Percentiles rank a stretch among this genome's conserved stretches.
phyloP scores from a whole-genome alignment of 176 grass and related monocot species.

The Panicum miliaceum region DNA sequence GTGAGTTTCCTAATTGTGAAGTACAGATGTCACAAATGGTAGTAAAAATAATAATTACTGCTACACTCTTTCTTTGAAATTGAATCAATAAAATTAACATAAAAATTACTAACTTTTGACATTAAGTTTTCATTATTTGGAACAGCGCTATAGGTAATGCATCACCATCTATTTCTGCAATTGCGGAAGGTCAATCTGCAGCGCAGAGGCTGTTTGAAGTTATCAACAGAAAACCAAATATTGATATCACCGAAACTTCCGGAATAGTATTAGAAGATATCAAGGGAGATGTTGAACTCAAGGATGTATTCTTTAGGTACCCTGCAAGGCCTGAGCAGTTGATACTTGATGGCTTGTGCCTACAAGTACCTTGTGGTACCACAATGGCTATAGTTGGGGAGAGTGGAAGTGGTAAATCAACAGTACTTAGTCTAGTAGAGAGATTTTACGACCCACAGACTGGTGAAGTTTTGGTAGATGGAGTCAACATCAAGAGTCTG shows the following conservation, averaged over 20 bases:
- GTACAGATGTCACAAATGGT: slow-evolving; percentile 21
- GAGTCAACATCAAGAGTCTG: slow-evolving; percentile 74
- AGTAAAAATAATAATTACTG: slow-evolving; percentile 7
- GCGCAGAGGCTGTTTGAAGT: slow-evolving; percentile 70
- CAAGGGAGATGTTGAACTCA: slow-evolving; percentile 63
- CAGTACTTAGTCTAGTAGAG: slow-evolving; percentile 67
- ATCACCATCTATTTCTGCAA: slow-evolving; percentile 73
- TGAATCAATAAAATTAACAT: slow-evolving; percentile 18
- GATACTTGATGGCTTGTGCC: slow-evolving; percentile 58
- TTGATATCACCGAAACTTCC: slow-evolving; percentile 62
- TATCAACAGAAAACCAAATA: slow-evolving; percentile 74
- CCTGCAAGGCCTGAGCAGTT: slow-evolving; percentile 73
- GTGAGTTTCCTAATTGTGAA: slow-evolving; percentile 45
- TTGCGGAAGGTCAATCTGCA: slow-evolving; percentile 82
- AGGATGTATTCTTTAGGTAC: slow-evolving; percentile 73
- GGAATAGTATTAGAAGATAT: slow-evolving; percentile 66
- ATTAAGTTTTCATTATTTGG: slow-evolving; percentile 15
- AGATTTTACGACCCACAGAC: slow-evolving; percentile 82
- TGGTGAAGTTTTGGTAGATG: slow-evolving; percentile 73
- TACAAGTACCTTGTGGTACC: slow-evolving; percentile 57
- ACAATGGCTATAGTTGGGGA: slow-evolving; percentile 89
- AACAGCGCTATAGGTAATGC: slow-evolving; percentile 80
- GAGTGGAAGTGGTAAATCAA: slow-evolving; percentile 89
- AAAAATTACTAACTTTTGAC: background rate
- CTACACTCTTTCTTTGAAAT: slow-evolving; percentile 14